Conservation (phyloP, 495 filamentous ascomycete species). For the Tuber microsphaerosporum region DNA sequence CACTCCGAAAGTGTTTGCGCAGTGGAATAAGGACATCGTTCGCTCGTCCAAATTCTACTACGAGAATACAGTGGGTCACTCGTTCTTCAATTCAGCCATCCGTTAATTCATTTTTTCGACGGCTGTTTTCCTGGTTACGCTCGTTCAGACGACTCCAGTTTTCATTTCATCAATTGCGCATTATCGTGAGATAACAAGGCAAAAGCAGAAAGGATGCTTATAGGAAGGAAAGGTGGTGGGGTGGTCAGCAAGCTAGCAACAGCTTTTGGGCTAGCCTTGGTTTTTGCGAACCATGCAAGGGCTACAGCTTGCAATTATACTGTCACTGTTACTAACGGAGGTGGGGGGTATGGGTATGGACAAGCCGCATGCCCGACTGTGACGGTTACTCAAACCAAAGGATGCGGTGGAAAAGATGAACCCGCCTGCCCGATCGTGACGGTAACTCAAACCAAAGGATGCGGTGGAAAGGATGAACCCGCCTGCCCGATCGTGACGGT, state of each 20-base stretch:
- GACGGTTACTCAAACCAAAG: constrained; percentile 15
- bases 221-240: constrained; percentile 14
- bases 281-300: constrained; percentile 17
- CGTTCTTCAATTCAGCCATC: constrained; percentile 12
- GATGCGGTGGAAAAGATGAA: neutral
- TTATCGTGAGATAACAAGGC: constrained; percentile 5
- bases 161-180: neutral
- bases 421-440: neutral
- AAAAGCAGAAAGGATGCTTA: constrained; percentile 15
- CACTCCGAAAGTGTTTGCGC: neutral
- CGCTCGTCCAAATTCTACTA: constrained; percentile 23
- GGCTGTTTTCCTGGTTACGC: constrained; percentile 10
- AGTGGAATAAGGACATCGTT: constrained; percentile 28
- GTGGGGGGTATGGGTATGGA: neutral
- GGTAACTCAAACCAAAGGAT: constrained; percentile 14
- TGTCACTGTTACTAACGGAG: constrained; percentile 23
- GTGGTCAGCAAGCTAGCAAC: constrained; percentile 13
- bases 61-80: constrained; percentile 12
- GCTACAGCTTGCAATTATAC: constrained; percentile 26
- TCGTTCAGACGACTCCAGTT: constrained; percentile 14
- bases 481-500: neutral
- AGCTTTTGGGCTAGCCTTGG: constrained; percentile 18
- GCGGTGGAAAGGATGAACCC: neutral
- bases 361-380: neutral
- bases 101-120: constrained; percentile 4